phyloP scores from a whole-genome alignment of 768 basidiomycete genomes.

The Boletus vinaceobasis region DNA sequence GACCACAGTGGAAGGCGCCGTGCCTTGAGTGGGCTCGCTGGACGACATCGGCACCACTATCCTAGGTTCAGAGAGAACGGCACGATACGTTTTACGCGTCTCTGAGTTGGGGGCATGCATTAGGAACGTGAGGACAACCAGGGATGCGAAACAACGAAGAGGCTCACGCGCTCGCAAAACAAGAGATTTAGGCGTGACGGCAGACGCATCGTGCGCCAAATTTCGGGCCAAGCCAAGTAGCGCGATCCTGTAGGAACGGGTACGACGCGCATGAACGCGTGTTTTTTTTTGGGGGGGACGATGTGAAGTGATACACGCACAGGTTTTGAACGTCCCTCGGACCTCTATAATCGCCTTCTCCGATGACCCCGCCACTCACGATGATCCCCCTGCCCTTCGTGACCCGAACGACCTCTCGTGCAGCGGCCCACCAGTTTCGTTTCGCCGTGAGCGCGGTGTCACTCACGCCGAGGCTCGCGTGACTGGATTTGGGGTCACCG shows the following conservation, averaged over 20 bases:
- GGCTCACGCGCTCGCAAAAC: slow-evolving; percentile 70
- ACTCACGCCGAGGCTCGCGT: slow-evolving; percentile 45
- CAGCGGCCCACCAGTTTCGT: slow-evolving; percentile 82
- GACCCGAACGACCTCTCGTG: slow-evolving; percentile 73
- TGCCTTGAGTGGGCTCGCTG: neutral
- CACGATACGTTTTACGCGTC: slow-evolving; percentile 77
- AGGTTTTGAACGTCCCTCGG: slow-evolving; percentile 75
- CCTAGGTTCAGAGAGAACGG: slow-evolving; percentile 72
- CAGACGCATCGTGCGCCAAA: slow-evolving; percentile 57
- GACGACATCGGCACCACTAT: slow-evolving; percentile 49
- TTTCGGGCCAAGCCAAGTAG: slow-evolving; percentile 70
- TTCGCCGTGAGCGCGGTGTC: slow-evolving; percentile 56
- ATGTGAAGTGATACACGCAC: slow-evolving; percentile 40
- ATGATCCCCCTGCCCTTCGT: slow-evolving; percentile 78
- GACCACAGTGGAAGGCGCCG: neutral
- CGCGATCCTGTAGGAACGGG: slow-evolving; percentile 54
- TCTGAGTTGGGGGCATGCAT: slow-evolving; percentile 39
- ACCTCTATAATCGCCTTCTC: slow-evolving; percentile 60
- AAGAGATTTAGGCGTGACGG: slow-evolving; percentile 61
- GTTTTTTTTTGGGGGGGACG: too few species aligned
- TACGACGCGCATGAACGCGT: too few species aligned
- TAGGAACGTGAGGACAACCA: neutral
- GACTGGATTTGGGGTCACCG: slow-evolving; percentile 49
- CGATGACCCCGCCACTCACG: slow-evolving; percentile 64
- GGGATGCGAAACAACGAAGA: neutral